Evolutionary conservation across 352 stramenopile species (phyloP), one percentile per base, ranked within the genome.

Genomic region (Blastocystis sp.): DNA sequence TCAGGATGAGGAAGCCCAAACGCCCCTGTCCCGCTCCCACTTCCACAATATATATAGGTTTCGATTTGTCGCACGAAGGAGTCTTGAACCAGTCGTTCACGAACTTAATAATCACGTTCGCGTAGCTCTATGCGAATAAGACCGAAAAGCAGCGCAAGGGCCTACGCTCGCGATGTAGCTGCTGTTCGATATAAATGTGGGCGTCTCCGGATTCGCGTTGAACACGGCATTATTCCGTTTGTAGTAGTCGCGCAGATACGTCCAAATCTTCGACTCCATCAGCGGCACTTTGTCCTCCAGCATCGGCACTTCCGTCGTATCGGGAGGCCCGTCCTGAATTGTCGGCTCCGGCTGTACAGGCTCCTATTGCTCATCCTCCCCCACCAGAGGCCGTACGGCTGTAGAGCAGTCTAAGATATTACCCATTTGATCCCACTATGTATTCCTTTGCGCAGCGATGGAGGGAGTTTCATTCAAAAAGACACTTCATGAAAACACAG

Each of bases 1-100:
- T 77, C 19, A 88, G 56, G 10, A 78, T 88, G 1, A 88, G 21
- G 62, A 69, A 88, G 34, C 28, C 78, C 60, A 88, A 77, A 34
- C 67, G 64, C 21, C 78, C 78, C 41, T 88, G 78, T 10, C 78
- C 78, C n/a, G 78, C 78, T 77, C 78, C 78, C 28, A 79, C 61
- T 76, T 88, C 78, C 5, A 88, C 21, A 48, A 88, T 77, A 88
- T 88, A 88, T 67, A 88, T 53, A 78, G 78, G 78, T 77, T 88
- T 14, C 2, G 41, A 67, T 19, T 56, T 56, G 66, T 88, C 78
- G 28, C 43, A 19, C 17, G 1, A 17, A 40, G 38, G 19, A 11
- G 19, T 88, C 59, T 53, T 65, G 59, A 69, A 88, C 64, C 67
- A 88, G 56, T 88, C 78, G 48, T 52, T 88, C 21, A 88, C 52